Percentiles rank a stretch among this genome's conserved stretches.
Evolutionary conservation across 768 basidiomycete genomes (phyloP).

Genomic region (Artomyces pyxidatus): DNA sequence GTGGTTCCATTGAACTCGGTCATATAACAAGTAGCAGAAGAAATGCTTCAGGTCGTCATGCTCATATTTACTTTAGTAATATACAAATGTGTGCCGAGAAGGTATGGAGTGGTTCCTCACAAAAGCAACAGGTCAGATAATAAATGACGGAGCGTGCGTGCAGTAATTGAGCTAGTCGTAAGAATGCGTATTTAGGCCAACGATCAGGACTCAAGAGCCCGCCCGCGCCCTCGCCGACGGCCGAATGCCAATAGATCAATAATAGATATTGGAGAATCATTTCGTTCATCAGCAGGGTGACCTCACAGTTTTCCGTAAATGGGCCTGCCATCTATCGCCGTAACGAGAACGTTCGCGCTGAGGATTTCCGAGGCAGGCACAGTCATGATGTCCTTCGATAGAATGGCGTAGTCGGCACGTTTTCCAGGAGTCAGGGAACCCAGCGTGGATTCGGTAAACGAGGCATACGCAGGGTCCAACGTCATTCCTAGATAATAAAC

Average conservation of each 20-base stretch:
- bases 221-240: conserved; percentile 4
- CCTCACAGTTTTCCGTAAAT: conserved; percentile 34
- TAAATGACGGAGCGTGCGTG: too few species aligned
- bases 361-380: conserved; percentile 53
- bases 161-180: too few species aligned
- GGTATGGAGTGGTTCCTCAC: too few species aligned
- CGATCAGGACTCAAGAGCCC: neutral
- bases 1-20: too few species aligned
- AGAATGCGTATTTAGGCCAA: neutral
- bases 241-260: conserved; percentile 1
- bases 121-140: too few species aligned
- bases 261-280: neutral
- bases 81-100: too few species aligned
- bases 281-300: neutral
- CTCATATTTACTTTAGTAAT: too few species aligned
- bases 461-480: conserved; percentile 79
- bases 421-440: conserved; percentile 80
- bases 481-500: conserved; percentile 59
- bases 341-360: conserved; percentile 58
- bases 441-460: conserved; percentile 62
- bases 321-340: conserved; percentile 67
- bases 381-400: conserved; percentile 76
- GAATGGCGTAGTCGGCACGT: conserved; percentile 77
- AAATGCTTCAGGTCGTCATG: too few species aligned
- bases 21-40: too few species aligned